Percentiles rank a stretch among this genome's conserved stretches.
Evolutionary conservation across 2,329 filamentous ascomycete species (phyloP).

Genomic region (Aspergillus niger): DNA sequence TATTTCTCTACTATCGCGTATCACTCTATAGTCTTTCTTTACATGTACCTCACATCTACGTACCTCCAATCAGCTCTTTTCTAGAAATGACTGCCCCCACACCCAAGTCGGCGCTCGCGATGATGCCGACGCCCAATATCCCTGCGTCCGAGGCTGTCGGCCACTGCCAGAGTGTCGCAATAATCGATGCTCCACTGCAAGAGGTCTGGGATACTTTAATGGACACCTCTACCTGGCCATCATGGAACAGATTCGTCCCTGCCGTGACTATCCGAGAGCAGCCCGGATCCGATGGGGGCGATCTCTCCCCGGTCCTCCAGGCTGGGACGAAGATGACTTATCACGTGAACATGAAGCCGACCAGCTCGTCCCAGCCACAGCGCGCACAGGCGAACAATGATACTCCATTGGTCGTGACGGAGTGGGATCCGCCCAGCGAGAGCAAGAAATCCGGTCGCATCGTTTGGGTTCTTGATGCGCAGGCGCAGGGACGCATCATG

Average conservation of each 20-base stretch:
- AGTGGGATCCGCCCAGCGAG: conserved; percentile 28
- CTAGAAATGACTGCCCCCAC: conserved; percentile 13
- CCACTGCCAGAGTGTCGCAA: conserved; percentile 36
- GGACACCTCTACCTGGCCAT: conserved; percentile 48
- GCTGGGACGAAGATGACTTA: conserved; percentile 48
- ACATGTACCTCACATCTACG: not conserved
- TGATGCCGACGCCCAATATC: conserved; percentile 30
- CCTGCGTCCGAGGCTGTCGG: conserved; percentile 31
- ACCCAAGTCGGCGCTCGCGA: conserved; percentile 4
- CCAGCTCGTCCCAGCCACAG: conserved; percentile 23
- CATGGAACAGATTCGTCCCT: conserved; percentile 53
- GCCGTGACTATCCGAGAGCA: conserved; percentile 49
- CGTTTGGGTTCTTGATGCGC: conserved; percentile 31
- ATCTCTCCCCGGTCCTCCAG: conserved; percentile 34
- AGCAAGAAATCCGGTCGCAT: conserved; percentile 25
- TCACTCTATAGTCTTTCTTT: not conserved
- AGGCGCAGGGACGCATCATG: conserved; percentile 33
- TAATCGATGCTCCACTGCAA: conserved; percentile 44
- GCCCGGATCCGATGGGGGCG: conserved; percentile 22
- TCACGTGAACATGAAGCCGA: conserved; percentile 45
- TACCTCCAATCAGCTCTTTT: not conserved
- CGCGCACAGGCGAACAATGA: conserved; percentile 29
- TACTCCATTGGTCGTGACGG: conserved; percentile 34
- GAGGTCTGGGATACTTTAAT: conserved; percentile 48
- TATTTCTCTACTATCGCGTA: not conserved